These are phyloP conservation scores for Claviceps citrina DNA, from an alignment of 2,329 filamentous ascomycete genomes.

Conservation along the genomic window DNA sequence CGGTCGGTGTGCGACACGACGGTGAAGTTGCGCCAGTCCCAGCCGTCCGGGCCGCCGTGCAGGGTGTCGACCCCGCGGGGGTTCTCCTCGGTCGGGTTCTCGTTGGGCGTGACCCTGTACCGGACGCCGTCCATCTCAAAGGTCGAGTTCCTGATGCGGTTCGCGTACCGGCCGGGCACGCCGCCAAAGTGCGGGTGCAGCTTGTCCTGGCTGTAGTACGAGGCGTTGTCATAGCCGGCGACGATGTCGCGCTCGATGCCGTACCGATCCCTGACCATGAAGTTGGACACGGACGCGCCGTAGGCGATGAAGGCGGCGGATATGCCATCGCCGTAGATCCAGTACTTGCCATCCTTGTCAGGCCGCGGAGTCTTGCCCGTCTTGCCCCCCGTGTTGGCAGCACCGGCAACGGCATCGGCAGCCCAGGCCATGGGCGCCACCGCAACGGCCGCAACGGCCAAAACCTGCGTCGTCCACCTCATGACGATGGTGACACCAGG, in stretches of 20 bases:
- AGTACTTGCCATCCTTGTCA: slow-evolving; percentile 53
- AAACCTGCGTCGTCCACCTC: slow-evolving; percentile 9
- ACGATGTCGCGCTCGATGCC: slow-evolving; percentile 57
- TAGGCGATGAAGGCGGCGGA: slow-evolving; percentile 57
- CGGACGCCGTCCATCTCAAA: slow-evolving; percentile 50
- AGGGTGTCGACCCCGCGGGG: slow-evolving; percentile 47
- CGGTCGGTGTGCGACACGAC: slow-evolving; percentile 50
- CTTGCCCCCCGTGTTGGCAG: no score
- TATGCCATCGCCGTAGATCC: slow-evolving; percentile 51
- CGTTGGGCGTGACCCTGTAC: slow-evolving; percentile 48
- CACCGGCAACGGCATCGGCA: slow-evolving; percentile 3
- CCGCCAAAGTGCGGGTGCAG: slow-evolving; percentile 57
- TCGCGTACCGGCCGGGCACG: slow-evolving; percentile 64
- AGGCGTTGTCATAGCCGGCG: slow-evolving; percentile 61
- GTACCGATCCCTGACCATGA: slow-evolving; percentile 54
- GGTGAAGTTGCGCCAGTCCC: slow-evolving; percentile 67
- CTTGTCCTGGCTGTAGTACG: slow-evolving; percentile 48
- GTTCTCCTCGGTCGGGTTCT: slow-evolving; percentile 35
- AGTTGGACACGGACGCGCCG: slow-evolving; percentile 56
- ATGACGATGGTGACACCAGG: no score
- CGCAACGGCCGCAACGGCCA: slow-evolving; percentile 9
- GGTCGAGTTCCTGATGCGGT: slow-evolving; percentile 64
- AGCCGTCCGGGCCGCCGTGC: slow-evolving; percentile 55
- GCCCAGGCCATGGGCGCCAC: slow-evolving; percentile 8
- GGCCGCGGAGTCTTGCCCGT: slow-evolving; percentile 19